Base-by-base conservation (phyloP, 192 early-diverging fungal genomes). In the Chytriomyces confervae region DNA sequence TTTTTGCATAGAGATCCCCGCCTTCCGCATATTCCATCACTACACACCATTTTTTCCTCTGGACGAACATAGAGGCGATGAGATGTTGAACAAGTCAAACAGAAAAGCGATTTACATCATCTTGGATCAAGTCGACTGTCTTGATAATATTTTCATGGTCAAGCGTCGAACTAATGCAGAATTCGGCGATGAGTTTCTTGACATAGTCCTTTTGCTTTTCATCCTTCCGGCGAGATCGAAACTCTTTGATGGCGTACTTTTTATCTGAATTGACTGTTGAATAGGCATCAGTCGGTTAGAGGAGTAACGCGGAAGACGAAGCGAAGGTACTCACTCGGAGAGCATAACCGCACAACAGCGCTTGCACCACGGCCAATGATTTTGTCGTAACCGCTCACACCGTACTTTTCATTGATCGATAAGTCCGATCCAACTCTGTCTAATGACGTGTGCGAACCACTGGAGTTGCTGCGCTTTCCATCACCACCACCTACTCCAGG, bases 21-120 rank as follows among this genome's bases (percentile, higher is more conserved):
- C 96, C 96, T 46, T 89, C 86, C 78, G 95, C 96, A 88, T 95
- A 96, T 84, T 98, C 97, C 94, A 96, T 95, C 16, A 96, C 93
- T 23, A 89, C 85, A 82, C 86, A 89, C 87, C 86, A 89, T 24
- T 79, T 66, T 50, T 77, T 79, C 51, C 84, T 87, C 71, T 81
- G 50, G 24, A 13, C 18, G 36, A 3, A 43, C 18, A 18, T 29
- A 13, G 6, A 51, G 5, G 61, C 7, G 75, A 48, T 11, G 61
- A 49, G 67, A 50, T 44, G 29, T 47, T 11, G 8, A 76, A 13
- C 13, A 29, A 91, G 91, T 50, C 24, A 78, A 23, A 50, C 10
- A 6, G 72, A 70, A 63, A 64, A 49, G 6, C 20, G 24, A 11
- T 89, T 80, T 93, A 96, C 91, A 68, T 95, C 92, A 76, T 98